phyloP scores from a whole-genome alignment of 305 asterid species.

The Stenogyne calaminthoides region DNA sequence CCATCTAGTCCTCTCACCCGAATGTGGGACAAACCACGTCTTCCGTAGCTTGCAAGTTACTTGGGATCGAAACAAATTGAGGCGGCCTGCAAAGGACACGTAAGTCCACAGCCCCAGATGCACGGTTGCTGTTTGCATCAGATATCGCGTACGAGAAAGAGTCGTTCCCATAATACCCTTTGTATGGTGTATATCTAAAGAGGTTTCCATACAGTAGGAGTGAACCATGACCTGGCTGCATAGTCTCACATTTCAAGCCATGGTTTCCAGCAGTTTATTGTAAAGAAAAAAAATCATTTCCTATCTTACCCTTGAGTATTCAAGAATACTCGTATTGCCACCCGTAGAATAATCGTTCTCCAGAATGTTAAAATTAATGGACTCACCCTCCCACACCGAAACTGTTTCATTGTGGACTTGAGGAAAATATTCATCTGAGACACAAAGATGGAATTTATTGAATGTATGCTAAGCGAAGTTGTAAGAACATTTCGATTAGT shows the following conservation, averaged over 20 bases:
- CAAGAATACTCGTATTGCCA: constrained; percentile 62
- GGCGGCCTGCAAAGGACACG: constrained; percentile 76
- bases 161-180: constrained; percentile 77
- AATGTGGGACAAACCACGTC: constrained; percentile 69
- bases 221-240: constrained; percentile 88
- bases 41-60: constrained; percentile 70
- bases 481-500: neutral
- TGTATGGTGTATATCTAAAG: constrained; percentile 79
- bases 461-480: neutral
- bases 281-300: neutral
- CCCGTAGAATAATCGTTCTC: constrained; percentile 69
- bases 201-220: constrained; percentile 56
- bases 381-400: constrained; percentile 90
- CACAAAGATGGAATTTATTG: neutral
- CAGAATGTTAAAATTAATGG: constrained; percentile 60
- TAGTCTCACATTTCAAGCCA: neutral
- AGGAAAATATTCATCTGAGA: constrained; percentile 80
- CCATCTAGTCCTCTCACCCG: constrained; percentile 46
- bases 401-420: constrained; percentile 53
- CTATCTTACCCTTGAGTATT: constrained; percentile 56
- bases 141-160: constrained; percentile 61
- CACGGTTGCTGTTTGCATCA: constrained; percentile 68
- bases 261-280: neutral
- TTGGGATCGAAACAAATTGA: constrained; percentile 65
- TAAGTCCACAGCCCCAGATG: constrained; percentile 67